A percentile compares a stretch with the other conserved stretches of the same genome.
Conservation (phyloP, 2,329 filamentous ascomycete species). For the Blastomyces silverae region DNA sequence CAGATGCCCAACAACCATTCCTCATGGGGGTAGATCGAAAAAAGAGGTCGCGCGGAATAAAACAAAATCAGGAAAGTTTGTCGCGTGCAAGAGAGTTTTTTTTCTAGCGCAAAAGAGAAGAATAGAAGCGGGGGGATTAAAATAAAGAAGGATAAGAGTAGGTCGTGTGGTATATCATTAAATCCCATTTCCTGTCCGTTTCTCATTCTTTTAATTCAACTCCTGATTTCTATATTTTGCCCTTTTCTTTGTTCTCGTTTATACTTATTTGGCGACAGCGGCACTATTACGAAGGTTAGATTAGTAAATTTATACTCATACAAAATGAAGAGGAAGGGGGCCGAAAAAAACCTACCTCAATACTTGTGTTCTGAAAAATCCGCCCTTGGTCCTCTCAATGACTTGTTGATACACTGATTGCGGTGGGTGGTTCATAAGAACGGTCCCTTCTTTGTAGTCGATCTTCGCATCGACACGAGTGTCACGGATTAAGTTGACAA, state of each 20-base stretch:
- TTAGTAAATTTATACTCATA: constrained; percentile 9
- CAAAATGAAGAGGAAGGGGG: constrained; percentile 14
- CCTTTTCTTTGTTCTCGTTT: neutral
- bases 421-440: constrained; percentile 98
- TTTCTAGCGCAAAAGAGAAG: constrained; percentile 1
- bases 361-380: constrained; percentile 97
- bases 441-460: constrained; percentile 96
- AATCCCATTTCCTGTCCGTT: constrained; percentile 21
- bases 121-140: constrained; percentile 7
- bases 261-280: constrained; percentile 46
- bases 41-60: neutral
- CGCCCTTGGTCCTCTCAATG: constrained; percentile 97
- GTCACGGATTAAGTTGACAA: constrained; percentile 97
- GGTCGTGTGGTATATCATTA: constrained; percentile 4
- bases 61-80: neutral
- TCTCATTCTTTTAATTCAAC: constrained; percentile 2
- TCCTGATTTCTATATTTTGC: constrained; percentile 19
- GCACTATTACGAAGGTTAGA: constrained; percentile 30
- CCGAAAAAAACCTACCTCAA: constrained; percentile 51
- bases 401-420: constrained; percentile 99
- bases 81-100: neutral
- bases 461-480: constrained; percentile 98
- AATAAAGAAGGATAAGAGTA: constrained; percentile 13
- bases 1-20: constrained; percentile 16
- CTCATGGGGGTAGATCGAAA: constrained; percentile 13